These are phyloP conservation scores for Alisma plantagoaquatica DNA, from an alignment of 106 monocot species.

Conservation along the genomic window DNA sequence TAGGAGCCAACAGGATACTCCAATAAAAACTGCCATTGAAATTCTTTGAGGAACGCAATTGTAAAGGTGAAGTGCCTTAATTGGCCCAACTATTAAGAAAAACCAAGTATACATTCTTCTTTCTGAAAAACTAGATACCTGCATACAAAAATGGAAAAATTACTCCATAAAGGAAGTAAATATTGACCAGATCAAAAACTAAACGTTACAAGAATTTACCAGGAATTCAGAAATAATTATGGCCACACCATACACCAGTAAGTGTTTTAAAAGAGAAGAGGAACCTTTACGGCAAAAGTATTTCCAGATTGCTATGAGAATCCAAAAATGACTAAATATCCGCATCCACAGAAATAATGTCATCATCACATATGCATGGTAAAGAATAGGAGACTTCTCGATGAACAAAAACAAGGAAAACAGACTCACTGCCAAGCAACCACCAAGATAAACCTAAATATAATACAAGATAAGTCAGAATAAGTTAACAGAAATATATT, in stretches of 20 bases:
- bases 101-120: slow-evolving; percentile 85
- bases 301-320: slow-evolving; percentile 42
- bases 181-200: background rate
- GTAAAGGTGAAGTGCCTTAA: slow-evolving; percentile 27
- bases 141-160: too few relatives aligned
- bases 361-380: slow-evolving; percentile 70
- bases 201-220: slow-evolving; percentile 28
- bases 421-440: slow-evolving; percentile 38
- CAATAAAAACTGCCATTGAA: slow-evolving; percentile 40
- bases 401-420: slow-evolving; percentile 56
- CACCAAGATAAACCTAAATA: slow-evolving; percentile 62
- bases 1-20: slow-evolving; percentile 61
- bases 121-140: slow-evolving; percentile 82
- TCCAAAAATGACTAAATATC: slow-evolving; percentile 35
- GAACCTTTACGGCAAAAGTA: slow-evolving; percentile 25
- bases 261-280: slow-evolving; percentile 28
- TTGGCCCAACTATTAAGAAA: slow-evolving; percentile 49
- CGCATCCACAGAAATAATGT: slow-evolving; percentile 69
- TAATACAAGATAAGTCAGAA: too few relatives aligned
- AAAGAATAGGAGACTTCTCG: slow-evolving; percentile 74
- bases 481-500: too few relatives aligned
- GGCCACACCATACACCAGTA: slow-evolving; percentile 22
- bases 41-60: slow-evolving; percentile 16
- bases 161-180: too few relatives aligned
- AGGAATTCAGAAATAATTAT: slow-evolving; percentile 71